Conservation (phyloP, 108 stramenopile genomes). For the Fragilaria crotonensis region DNA sequence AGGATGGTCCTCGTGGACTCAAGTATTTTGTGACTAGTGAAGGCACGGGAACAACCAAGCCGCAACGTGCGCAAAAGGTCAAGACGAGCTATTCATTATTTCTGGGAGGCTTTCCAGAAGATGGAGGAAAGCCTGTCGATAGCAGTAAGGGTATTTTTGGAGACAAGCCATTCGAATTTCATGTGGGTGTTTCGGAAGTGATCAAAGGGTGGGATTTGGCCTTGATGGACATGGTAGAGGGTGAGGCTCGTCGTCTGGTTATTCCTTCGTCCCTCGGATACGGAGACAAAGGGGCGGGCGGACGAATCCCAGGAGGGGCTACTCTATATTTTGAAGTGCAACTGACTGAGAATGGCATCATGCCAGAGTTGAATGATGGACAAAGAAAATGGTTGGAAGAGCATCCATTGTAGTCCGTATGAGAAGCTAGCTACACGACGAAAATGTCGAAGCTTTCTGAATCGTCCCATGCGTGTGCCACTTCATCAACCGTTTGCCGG, state of each 20-base stretch:
- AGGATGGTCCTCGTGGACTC: conserved; percentile 32
- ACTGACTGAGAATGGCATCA: conserved; percentile 29
- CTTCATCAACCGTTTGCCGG: no score
- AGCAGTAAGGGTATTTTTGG: conserved; percentile 25
- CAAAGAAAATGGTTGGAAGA: conserved; percentile 39
- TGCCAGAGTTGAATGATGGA: conserved; percentile 19
- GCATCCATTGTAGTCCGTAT: conserved; percentile 29
- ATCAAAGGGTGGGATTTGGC: conserved; percentile 70
- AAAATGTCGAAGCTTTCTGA: background rate
- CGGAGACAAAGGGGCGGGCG: conserved; percentile 46
- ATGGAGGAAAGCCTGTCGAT: conserved; percentile 29
- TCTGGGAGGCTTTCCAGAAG: conserved; percentile 36
- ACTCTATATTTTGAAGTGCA: conserved; percentile 67
- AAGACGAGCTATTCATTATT: conserved; percentile 36
- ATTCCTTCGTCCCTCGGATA: conserved; percentile 74
- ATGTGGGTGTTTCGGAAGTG: conserved; percentile 49
- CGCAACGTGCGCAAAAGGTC: conserved; percentile 38
- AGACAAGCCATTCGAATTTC: conserved; percentile 30
- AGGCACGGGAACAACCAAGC: conserved; percentile 9
- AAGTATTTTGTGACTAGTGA: conserved; percentile 29
- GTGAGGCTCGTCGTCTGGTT: conserved; percentile 42
- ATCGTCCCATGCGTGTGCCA: no score
- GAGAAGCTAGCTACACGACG: background rate
- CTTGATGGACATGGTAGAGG: conserved; percentile 54
- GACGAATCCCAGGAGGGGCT: conserved; percentile 43